Conservation (phyloP, 2,329 filamentous ascomycete species). For the Ophiostoma sp. region DNA sequence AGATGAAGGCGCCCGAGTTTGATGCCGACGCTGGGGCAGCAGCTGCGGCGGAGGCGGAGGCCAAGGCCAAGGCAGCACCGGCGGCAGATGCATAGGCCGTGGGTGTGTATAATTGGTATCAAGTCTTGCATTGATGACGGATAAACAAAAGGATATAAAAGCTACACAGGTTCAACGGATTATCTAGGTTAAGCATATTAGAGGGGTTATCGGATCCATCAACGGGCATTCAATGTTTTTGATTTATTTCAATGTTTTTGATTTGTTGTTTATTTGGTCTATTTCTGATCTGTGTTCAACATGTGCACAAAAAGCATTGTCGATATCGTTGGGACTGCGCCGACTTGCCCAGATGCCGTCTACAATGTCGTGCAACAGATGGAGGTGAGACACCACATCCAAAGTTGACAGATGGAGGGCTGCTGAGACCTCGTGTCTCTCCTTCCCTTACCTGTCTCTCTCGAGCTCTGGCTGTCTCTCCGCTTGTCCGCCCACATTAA, state of each 20-base stretch:
- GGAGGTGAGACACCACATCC: background rate
- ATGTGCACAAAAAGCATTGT: background rate
- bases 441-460: background rate
- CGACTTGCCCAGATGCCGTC: background rate
- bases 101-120: background rate
- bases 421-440: conserved; percentile 5
- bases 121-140: background rate
- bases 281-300: background rate
- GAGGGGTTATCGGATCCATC: background rate
- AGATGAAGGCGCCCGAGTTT: conserved; percentile 34
- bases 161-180: background rate
- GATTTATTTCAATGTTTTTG: background rate
- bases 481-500: background rate
- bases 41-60: conserved; percentile 17
- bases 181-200: background rate
- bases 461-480: background rate
- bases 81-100: background rate
- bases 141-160: conserved; percentile 3
- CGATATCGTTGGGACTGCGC: background rate
- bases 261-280: background rate
- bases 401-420: background rate
- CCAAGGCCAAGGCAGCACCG: background rate
- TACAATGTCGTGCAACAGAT: background rate
- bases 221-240: background rate
- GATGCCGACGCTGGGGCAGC: conserved; percentile 1